Conservation (phyloP, 2,329 filamentous ascomycete species). For the Penicillium sclerotigenum region DNA sequence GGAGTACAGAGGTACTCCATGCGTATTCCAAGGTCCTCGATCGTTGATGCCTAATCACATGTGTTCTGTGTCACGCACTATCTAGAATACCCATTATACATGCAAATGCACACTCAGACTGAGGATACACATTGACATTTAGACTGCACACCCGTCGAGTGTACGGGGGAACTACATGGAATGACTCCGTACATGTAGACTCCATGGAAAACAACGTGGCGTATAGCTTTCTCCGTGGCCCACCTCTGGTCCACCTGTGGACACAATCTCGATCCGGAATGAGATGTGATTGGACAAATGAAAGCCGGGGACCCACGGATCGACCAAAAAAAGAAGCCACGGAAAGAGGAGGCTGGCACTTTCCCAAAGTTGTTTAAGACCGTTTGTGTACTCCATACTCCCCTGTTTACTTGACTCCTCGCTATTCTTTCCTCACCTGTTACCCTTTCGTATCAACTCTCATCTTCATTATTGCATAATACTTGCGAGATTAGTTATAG, state of each 20-base stretch:
- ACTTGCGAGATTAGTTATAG: not conserved
- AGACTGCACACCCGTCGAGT: not conserved
- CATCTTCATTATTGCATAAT: slow-evolving; percentile 6
- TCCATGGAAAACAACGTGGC: not conserved
- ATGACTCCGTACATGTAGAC: not conserved
- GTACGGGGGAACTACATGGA: not conserved
- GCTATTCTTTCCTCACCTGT: not conserved
- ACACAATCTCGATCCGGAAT: not conserved
- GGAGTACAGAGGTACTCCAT: not conserved
- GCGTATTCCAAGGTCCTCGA: not conserved
- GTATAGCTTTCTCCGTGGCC: not conserved
- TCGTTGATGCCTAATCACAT: not conserved
- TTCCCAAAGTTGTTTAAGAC: slow-evolving; percentile 7
- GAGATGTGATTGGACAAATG: slow-evolving; percentile 10
- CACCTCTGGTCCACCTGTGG: not conserved
- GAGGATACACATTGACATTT: not conserved
- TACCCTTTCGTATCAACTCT: not conserved
- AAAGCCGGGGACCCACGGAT: slow-evolving; percentile 15
- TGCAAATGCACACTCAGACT: not conserved
- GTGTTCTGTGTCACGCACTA: not conserved
- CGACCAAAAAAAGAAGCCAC: slow-evolving; percentile 7
- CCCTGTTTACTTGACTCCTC: not conserved
- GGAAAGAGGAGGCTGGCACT: slow-evolving; percentile 25
- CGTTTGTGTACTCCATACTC: slow-evolving; percentile 1
- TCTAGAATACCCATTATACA: not conserved